phyloP scores from a whole-genome alignment of 2,329 filamentous ascomycete species.

The Grosmannia huntii region DNA sequence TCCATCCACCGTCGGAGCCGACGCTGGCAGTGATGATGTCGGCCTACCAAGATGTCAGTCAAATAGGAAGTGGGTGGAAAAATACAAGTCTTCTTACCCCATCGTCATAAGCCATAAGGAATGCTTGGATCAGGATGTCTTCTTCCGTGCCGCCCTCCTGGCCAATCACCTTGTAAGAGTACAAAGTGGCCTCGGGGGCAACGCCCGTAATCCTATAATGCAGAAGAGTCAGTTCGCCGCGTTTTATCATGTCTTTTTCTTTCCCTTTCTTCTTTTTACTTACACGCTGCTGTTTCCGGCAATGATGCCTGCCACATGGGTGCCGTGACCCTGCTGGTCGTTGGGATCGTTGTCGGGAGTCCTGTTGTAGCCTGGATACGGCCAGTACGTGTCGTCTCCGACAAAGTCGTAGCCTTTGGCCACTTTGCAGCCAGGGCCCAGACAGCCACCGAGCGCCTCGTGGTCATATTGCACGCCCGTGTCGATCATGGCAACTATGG shows the following conservation, averaged over 20 bases:
- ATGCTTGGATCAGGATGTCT: slow-evolving; percentile 47
- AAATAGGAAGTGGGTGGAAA: background rate
- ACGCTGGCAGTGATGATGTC: slow-evolving; percentile 45
- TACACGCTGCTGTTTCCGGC: slow-evolving; percentile 11
- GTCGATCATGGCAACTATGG: slow-evolving; percentile 12
- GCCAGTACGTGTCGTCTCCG: slow-evolving; percentile 3
- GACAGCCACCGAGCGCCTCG: slow-evolving; percentile 10
- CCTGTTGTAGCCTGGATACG: background rate
- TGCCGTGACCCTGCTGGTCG: slow-evolving; percentile 14
- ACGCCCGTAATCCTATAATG: slow-evolving; percentile 12
- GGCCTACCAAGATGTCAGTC: slow-evolving; percentile 16
- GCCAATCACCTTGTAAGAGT: slow-evolving; percentile 15
- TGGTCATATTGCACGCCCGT: slow-evolving; percentile 14
- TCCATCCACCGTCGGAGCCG: slow-evolving; percentile 37
- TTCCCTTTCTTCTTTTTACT: background rate
- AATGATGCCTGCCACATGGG: slow-evolving; percentile 17
- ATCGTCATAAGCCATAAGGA: slow-evolving; percentile 45
- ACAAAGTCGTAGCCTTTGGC: slow-evolving; percentile 10
- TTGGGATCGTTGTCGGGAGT: slow-evolving; percentile 15
- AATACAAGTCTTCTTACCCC: slow-evolving; percentile 18
- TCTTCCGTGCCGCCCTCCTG: slow-evolving; percentile 20
- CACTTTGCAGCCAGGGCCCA: slow-evolving; percentile 11
- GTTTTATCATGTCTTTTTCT: too few relatives aligned
- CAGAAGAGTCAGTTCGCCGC: too few relatives aligned
- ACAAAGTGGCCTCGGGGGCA: slow-evolving; percentile 15